Conservation (phyloP, 169 alveolate species). For the Plasmodium gallinaceum region DNA sequence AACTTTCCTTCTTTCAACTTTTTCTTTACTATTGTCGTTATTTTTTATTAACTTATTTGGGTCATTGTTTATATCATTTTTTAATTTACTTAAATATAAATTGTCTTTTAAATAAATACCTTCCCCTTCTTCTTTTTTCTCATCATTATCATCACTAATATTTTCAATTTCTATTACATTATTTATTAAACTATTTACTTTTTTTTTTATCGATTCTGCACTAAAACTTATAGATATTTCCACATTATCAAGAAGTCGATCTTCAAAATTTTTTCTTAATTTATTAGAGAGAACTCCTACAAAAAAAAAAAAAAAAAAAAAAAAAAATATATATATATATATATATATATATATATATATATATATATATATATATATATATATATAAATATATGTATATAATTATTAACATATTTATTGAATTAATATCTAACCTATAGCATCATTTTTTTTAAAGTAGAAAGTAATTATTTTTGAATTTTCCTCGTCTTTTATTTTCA, state of each 20-base stretch:
- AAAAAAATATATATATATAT: neutral
- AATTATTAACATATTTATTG: neutral
- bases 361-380: neutral
- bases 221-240: constrained; percentile 32
- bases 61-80: neutral
- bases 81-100: neutral
- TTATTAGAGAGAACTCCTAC: constrained; percentile 62
- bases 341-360: neutral
- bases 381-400: neutral
- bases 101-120: neutral
- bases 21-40: constrained; percentile 24
- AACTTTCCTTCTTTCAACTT: constrained; percentile 57
- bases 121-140: constrained; percentile 7
- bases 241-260: constrained; percentile 21
- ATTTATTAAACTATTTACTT: constrained; percentile 19
- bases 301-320: constrained; percentile 13
- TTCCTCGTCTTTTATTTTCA: constrained; percentile 11
- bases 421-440: constrained; percentile 11
- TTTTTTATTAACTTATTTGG: neutral
- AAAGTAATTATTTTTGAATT: constrained; percentile 29
- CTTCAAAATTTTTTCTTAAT: constrained; percentile 41
- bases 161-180: constrained; percentile 11
- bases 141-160: neutral
- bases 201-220: constrained; percentile 20
- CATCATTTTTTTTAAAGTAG: constrained; percentile 17